Percentiles rank a stretch among this genome's conserved stretches.
Evolutionary conservation across 2,329 filamentous ascomycete genomes (phyloP).

Genomic region (Pseudogymnoascus sp.): DNA sequence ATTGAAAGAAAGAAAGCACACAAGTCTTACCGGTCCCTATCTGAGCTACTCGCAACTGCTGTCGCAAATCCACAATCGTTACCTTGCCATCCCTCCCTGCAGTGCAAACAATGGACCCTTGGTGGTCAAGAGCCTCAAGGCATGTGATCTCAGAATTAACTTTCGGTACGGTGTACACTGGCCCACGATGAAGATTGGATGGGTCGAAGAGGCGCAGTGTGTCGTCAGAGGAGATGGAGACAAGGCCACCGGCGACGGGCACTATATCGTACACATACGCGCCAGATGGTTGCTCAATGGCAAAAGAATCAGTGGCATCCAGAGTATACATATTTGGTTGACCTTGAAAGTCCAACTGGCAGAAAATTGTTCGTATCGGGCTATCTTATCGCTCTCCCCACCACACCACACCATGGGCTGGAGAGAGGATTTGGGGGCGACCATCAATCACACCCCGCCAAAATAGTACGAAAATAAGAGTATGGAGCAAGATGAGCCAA

Average conservation of each 20-base stretch:
- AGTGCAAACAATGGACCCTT: conserved; percentile 52
- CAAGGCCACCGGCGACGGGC: conserved; percentile 22
- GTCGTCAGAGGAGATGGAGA: conserved; percentile 60
- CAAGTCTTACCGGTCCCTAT: neutral
- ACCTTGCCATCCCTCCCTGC: conserved; percentile 65
- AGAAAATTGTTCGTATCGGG: conserved; percentile 3
- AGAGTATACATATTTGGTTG: conserved; percentile 26
- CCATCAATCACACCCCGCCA: conserved; percentile 5
- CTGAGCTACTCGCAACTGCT: conserved; percentile 5
- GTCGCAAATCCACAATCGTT: conserved; percentile 56
- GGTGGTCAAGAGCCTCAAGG: conserved; percentile 46
- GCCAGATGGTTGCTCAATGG: conserved; percentile 21
- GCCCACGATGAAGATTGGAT: conserved; percentile 42
- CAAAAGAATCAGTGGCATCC: conserved; percentile 18
- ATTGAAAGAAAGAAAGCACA: neutral
- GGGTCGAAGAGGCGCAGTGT: conserved; percentile 59
- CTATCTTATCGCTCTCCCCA: conserved; percentile 5
- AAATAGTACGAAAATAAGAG: neutral
- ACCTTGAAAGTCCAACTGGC: neutral
- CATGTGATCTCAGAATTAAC: conserved; percentile 57
- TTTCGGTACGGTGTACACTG: conserved; percentile 40
- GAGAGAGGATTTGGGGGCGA: neutral
- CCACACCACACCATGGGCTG: neutral
- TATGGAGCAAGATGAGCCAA: neutral
- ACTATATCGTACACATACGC: conserved; percentile 39